Percentiles rank a stretch among this genome's conserved stretches.
Conservation (phyloP, 2,329 filamentous ascomycete species). For the Anthostomella pinea region DNA sequence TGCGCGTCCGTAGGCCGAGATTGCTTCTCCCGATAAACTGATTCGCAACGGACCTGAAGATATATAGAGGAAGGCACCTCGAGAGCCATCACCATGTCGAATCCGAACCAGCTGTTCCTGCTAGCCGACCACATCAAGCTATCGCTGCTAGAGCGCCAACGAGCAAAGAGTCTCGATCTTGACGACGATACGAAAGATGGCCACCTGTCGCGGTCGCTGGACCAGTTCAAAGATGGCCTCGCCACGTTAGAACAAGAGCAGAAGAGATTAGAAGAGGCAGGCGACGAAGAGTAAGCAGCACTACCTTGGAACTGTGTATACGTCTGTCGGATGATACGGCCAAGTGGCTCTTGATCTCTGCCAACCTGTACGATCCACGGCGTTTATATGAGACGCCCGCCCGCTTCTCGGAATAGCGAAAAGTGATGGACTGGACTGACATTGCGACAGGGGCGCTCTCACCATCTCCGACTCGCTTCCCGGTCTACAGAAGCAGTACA, state of each 20-base stretch:
- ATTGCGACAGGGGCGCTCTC: constrained; percentile 42
- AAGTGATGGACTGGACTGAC: constrained; percentile 8
- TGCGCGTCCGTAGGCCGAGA: no score
- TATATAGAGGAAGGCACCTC: no score
- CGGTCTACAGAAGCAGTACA: constrained; percentile 69
- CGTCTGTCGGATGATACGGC: background rate
- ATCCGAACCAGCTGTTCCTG: constrained; percentile 77
- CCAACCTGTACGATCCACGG: no score
- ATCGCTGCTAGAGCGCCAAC: constrained; percentile 86
- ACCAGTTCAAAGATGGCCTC: constrained; percentile 80
- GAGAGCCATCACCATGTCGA: constrained; percentile 50
- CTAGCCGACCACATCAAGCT: constrained; percentile 97
- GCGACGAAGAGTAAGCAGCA: constrained; percentile 59
- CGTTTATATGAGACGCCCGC: no score
- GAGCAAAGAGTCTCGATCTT: constrained; percentile 77
- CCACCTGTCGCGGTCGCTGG: constrained; percentile 83
- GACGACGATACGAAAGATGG: constrained; percentile 79
- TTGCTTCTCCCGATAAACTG: no score
- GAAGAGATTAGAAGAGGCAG: constrained; percentile 59
- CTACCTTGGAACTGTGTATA: no score
- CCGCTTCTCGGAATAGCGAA: no score
- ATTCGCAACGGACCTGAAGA: no score
- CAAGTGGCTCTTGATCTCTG: constrained; percentile 3
- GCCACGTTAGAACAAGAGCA: constrained; percentile 64
- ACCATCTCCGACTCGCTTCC: constrained; percentile 62